Conservation (phyloP, 2,329 filamentous ascomycete species). For the Fusarium annulatum region DNA sequence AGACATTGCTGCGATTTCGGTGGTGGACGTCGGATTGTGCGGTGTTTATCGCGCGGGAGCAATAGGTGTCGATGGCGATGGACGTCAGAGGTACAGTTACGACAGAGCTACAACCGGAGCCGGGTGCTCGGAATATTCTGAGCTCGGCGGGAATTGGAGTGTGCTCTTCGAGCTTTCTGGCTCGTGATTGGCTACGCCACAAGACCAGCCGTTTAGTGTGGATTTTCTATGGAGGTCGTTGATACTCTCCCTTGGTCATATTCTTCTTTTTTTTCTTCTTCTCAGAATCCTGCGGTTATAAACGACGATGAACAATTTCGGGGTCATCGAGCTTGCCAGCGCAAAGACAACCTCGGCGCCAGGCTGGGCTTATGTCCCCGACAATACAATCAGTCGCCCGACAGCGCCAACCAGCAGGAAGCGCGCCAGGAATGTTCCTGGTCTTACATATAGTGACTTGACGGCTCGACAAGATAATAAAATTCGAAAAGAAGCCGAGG, state of each 20-base stretch:
- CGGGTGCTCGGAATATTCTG: conserved; percentile 46
- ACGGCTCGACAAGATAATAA: conserved; percentile 86
- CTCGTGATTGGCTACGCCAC: conserved; percentile 45
- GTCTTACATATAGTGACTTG: conserved; percentile 69
- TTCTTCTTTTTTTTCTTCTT: not conserved
- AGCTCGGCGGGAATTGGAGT: conserved; percentile 20
- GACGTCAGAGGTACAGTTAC: conserved; percentile 30
- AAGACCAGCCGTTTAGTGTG: conserved; percentile 24
- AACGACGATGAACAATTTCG: conserved; percentile 70
- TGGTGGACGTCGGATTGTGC: conserved; percentile 8
- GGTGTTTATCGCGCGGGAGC: conserved; percentile 34
- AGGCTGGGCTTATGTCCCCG: conserved; percentile 92
- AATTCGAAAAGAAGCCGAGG: conserved; percentile 82
- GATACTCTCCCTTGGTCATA: not conserved
- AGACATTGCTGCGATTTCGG: conserved; percentile 52
- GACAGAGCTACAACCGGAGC: conserved; percentile 27
- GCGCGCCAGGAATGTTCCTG: conserved; percentile 71
- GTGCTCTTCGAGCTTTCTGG: conserved; percentile 20
- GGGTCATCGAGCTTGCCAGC: conserved; percentile 85
- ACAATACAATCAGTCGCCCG: conserved; percentile 71
- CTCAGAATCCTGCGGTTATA: conserved; percentile 1
- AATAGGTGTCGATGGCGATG: conserved; percentile 31
- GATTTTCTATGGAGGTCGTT: conserved; percentile 29
- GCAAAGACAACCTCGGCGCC: conserved; percentile 76
- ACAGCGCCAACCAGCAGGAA: conserved; percentile 73